Base-by-base conservation (phyloP, 75 land plant genomes). In the Selaginella tamariscina region DNA sequence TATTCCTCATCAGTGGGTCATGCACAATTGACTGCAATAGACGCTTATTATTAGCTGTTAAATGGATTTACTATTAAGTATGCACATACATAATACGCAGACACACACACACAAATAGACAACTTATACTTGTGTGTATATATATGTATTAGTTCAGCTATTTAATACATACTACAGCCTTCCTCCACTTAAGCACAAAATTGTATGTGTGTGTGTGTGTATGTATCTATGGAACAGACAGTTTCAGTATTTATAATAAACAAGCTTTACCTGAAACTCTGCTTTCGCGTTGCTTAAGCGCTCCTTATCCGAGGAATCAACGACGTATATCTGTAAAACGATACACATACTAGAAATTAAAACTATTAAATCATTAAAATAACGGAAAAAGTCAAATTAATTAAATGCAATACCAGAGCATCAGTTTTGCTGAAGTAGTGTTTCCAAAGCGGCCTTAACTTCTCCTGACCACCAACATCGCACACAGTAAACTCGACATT, bases 1-100 rank as follows among this genome's bases (percentile, higher is more conserved):
- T 82, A 70, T 95, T 91, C 33, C 83, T 78, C 99, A 95, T 95
- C 75, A 91, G 84, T 11, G 99, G 99, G 62, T 95, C 99, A 5
- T 70, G 82, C 66, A 95, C 85, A 68, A 95, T 95, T 31, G 86
- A 79, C 99, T 95, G 87, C 54, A 32, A 27, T 32, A 28, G 49
- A 39, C 5, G 49, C 11, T 5, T 39, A 15, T 39, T 5, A 39
- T 39, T 5, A 39, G 49, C 49, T 39, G 11, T 15, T 15, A 15
- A 15, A 39, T 5, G 15, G 49, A 5, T 39, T 39, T 5, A 39
- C 11, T 39, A n/a, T n/a, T n/a, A n/a, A n/a, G n/a, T n/a, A n/a
- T n/a, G n/a, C n/a, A n/a, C n/a, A n/a, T n/a, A n/a, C n/a, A n/a
- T n/a, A n/a, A n/a, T n/a, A n/a, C n/a, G n/a, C n/a, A n/a, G n/a